Evolutionary conservation across 352 stramenopile species (phyloP), one percentile per base, ranked within the genome.

Genomic region (Phytophthora cactorum): DNA sequence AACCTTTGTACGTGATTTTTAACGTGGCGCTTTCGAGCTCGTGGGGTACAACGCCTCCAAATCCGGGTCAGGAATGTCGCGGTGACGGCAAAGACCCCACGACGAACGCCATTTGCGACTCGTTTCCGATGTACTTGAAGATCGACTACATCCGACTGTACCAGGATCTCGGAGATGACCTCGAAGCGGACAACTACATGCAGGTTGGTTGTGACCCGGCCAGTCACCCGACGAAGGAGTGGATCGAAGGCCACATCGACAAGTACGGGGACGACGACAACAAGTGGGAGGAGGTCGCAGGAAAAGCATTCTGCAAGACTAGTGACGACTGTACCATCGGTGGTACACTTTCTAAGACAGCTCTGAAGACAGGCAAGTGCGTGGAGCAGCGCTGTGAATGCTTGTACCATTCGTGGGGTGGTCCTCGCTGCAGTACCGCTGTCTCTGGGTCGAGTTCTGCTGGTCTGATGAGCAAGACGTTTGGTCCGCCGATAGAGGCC

Each of bases 11-110:
- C 62, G 59, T 98, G 25, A 88, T 98, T 38, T 73, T 98, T 41
- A 98, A 98, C 81, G 97, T 97, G 6, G 93, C 94, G 5, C 74
- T 99, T 8, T 97, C 90, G n/a, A 82, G 75, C n/a, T 84, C 90
- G 38, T 98, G 96, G 96, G 92, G 81, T 56, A 58, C 79, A 0
- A 81, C 58, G 3, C 86, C 84, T 7, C 80, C 82, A 0, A 91
- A 92, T 45, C 52, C 73, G 0, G 71, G 81, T 4, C 66, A 74
- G 11, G 43, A 64, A 15, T 94, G 82, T 41, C 86, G 86, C 15
- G 82, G 84, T 8, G 77, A 91, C 25, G 79, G 81, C 12, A 72
- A 62, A 6, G 49, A 68, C 17, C 17, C 17, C 17, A 22, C 17
- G 22, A 70, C 63, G 10, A 82, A 84, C 41, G 28, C 12, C 11